Conservation (phyloP, 2,329 filamentous ascomycete genomes). For the Penicillium expansum region DNA sequence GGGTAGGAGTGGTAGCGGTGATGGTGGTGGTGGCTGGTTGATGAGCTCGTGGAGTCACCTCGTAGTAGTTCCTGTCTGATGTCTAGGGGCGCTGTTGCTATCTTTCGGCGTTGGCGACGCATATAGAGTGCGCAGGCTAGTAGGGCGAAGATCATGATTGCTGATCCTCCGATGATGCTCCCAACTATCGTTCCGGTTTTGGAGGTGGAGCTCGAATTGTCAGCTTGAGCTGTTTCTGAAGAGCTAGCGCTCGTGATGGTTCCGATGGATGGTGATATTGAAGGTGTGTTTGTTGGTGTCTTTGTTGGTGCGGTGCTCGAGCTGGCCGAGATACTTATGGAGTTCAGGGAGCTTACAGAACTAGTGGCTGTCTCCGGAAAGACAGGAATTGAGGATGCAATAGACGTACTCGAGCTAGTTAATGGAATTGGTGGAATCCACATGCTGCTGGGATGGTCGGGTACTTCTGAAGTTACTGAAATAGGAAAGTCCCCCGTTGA, state of each 20-base stretch:
- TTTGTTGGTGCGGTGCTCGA: background rate
- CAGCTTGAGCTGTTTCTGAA: background rate
- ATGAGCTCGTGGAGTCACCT: conserved; percentile 17
- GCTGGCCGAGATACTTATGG: background rate
- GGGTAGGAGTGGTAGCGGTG: conserved; percentile 4
- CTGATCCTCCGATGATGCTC: conserved; percentile 28
- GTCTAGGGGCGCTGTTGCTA: background rate
- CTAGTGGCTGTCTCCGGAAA: background rate
- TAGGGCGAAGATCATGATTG: conserved; percentile 23
- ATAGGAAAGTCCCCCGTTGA: background rate
- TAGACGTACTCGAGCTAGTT: background rate
- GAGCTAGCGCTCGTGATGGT: background rate
- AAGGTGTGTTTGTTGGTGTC: background rate
- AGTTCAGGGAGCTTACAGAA: background rate
- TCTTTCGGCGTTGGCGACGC: conserved; percentile 22
- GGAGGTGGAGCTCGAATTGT: background rate
- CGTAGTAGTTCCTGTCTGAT: conserved; percentile 21
- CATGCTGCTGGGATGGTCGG: background rate
- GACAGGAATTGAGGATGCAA: background rate
- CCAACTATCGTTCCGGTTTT: conserved; percentile 29
- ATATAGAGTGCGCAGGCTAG: conserved; percentile 24
- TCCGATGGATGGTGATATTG: background rate
- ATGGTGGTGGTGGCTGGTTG: conserved; percentile 3
- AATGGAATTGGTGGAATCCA: background rate
- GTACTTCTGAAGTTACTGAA: background rate